Conservation (phyloP, 2,329 filamentous ascomycete genomes). For the Alternaria arbusti region DNA sequence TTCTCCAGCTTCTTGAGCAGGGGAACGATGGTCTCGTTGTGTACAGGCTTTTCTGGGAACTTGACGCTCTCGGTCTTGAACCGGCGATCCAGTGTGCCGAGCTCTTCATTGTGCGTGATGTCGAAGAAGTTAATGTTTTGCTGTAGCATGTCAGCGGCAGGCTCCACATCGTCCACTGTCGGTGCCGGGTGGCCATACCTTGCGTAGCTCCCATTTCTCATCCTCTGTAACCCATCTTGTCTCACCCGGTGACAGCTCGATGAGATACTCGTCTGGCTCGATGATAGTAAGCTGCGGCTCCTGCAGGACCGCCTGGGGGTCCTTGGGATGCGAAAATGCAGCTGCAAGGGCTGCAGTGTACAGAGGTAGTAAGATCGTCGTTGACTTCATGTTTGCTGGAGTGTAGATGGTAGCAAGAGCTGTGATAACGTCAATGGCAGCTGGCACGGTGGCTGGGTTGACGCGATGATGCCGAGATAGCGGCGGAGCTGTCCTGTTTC, state of each 20-base stretch:
- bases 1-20: conserved; percentile 75
- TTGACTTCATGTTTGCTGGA: conserved; percentile 40
- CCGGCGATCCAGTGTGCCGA: conserved; percentile 57
- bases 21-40: conserved; percentile 70
- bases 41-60: conserved; percentile 71
- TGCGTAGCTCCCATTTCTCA: conserved; percentile 89
- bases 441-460: conserved; percentile 15
- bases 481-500: conserved; percentile 4
- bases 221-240: conserved; percentile 90
- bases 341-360: conserved; percentile 38
- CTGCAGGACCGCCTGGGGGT: conserved; percentile 38
- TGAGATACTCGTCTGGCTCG: conserved; percentile 58
- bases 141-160: conserved; percentile 55
- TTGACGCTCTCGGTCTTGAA: conserved; percentile 54
- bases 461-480: conserved; percentile 15
- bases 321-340: conserved; percentile 34
- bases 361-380: conserved; percentile 41
- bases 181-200: conserved; percentile 61
- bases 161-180: background rate
- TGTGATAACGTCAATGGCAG: background rate
- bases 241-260: conserved; percentile 84
- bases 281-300: conserved; percentile 34
- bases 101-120: conserved; percentile 76
- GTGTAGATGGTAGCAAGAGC: conserved; percentile 1
- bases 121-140: conserved; percentile 91